phyloP scores from a whole-genome alignment of 257 asterid species.

The Solanum gandarillasii region DNA sequence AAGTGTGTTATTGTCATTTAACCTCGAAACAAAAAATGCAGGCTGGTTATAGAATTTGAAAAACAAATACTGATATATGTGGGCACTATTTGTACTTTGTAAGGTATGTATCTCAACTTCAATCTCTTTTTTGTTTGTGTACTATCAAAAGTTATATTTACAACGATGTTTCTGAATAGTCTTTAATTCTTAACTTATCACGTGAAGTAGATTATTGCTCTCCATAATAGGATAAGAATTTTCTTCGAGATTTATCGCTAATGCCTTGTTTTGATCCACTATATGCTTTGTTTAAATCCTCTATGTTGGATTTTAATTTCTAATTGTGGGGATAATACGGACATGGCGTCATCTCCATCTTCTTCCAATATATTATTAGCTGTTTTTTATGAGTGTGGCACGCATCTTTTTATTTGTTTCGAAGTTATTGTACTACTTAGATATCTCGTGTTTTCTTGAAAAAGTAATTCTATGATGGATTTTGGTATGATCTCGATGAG shows the following conservation, averaged over 20 bases:
- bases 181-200: neutral
- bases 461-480: too few species aligned
- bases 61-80: neutral
- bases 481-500: neutral
- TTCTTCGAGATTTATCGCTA: neutral
- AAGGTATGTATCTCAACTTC: neutral
- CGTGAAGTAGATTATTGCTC: neutral
- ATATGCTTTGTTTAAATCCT: neutral
- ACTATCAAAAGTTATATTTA: neutral
- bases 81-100: neutral
- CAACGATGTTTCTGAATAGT: neutral
- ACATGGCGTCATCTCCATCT: neutral
- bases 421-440: neutral
- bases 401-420: too few species aligned
- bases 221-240: neutral
- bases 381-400: neutral
- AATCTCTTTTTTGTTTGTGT: neutral
- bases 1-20: neutral
- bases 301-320: neutral
- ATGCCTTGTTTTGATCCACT: neutral
- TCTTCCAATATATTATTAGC: too few species aligned
- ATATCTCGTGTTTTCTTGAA: neutral
- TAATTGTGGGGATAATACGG: neutral
- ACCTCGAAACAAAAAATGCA: neutral
- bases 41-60: fast-evolving